Conservation (phyloP, 2,329 filamentous ascomycete genomes). For the Pseudonectria buxi region DNA sequence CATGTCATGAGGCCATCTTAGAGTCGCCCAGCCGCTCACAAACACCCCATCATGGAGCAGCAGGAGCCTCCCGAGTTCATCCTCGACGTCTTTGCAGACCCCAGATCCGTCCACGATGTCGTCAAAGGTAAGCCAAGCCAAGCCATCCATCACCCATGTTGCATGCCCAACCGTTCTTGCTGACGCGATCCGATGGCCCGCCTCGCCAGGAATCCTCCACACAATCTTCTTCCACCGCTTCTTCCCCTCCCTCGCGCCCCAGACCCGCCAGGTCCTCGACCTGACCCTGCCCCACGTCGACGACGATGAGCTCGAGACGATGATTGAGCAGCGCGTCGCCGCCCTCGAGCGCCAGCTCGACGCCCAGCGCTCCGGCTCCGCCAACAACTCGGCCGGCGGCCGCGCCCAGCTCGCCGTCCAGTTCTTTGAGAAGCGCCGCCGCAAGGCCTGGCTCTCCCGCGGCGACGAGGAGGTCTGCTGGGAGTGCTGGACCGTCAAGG, state of each 20-base stretch:
- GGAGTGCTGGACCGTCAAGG: conserved; percentile 92
- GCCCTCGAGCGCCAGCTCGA: conserved; percentile 73
- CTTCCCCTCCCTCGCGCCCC: conserved; percentile 79
- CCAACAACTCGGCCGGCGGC: conserved; percentile 43
- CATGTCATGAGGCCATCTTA: too few species aligned
- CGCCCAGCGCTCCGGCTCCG: conserved; percentile 39
- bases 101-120: conserved; percentile 81
- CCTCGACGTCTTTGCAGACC: conserved; percentile 89
- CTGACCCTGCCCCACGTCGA: conserved; percentile 83
- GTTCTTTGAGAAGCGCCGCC: conserved; percentile 88
- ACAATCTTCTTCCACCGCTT: conserved; percentile 99
- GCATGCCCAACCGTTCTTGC: too few species aligned
- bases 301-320: conserved; percentile 83
- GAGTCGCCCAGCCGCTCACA: conserved; percentile 6
- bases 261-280: conserved; percentile 83
- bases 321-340: conserved; percentile 83
- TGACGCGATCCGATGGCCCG: too few species aligned
- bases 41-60: conserved; percentile 36
- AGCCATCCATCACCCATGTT: too few species aligned
- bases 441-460: conserved; percentile 71
- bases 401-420: conserved; percentile 77
- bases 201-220: conserved; percentile 73
- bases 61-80: conserved; percentile 74
- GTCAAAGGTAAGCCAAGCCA: conserved; percentile 71
- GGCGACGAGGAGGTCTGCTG: conserved; percentile 92